Conservation (phyloP, 306 rosid genomes). For the Citrullus amarus region DNA sequence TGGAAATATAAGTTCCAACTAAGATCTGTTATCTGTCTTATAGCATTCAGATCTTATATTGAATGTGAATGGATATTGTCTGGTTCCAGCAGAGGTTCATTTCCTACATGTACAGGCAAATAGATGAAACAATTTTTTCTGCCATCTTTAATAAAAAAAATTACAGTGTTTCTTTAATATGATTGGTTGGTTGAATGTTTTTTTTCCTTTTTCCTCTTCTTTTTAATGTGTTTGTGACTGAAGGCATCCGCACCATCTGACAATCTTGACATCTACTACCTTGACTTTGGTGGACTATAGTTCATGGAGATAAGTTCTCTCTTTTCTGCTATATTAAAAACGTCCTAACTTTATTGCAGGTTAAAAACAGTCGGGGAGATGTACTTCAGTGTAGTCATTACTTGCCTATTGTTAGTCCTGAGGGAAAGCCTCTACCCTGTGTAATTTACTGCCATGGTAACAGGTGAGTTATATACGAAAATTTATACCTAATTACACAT, state of each 20-base stretch:
- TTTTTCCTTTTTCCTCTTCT: too few species aligned
- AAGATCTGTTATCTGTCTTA: not conserved
- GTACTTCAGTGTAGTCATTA: conserved; percentile 88
- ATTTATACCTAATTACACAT: not conserved
- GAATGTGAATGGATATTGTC: not conserved
- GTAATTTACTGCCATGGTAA: conserved; percentile 97
- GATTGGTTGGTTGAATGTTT: not conserved
- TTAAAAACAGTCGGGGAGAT: conserved; percentile 74
- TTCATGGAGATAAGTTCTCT: not conserved
- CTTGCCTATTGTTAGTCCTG: conserved; percentile 74
- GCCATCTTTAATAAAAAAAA: not conserved
- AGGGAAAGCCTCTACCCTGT: conserved; percentile 87
- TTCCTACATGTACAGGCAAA: not conserved
- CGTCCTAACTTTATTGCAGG: conserved; percentile 26
- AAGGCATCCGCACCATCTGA: not conserved
- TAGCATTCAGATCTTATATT: not conserved
- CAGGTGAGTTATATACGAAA: conserved; percentile 39
- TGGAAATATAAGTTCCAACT: not conserved
- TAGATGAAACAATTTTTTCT: not conserved
- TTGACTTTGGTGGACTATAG: not conserved
- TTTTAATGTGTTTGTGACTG: too few species aligned
- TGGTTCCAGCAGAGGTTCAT: not conserved
- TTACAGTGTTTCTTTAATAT: not conserved
- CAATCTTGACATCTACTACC: not conserved
- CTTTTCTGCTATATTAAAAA: not conserved